Evolutionary conservation across 768 basidiomycete species (phyloP).

Genomic region (Leccinum disarticulatum): DNA sequence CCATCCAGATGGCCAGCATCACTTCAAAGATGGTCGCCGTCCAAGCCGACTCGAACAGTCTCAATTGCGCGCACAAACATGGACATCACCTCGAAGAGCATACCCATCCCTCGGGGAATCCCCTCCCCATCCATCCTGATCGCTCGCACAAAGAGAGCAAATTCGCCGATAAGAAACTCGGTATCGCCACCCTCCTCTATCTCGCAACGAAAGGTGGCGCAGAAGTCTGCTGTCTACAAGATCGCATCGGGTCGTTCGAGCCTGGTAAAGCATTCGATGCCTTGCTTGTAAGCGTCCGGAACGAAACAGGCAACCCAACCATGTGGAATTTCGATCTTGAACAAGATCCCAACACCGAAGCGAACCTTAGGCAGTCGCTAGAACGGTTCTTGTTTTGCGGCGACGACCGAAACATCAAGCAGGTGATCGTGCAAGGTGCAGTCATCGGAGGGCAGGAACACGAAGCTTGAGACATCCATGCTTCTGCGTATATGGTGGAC

Average conservation of each 20-base stretch:
- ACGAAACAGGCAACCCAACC: slow-evolving; percentile 52
- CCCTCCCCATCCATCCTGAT: neutral
- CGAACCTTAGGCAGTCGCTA: slow-evolving; percentile 53
- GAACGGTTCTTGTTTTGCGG: slow-evolving; percentile 87
- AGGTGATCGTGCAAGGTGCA: slow-evolving; percentile 82
- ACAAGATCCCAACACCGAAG: slow-evolving; percentile 32
- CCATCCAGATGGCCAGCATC: slow-evolving; percentile 73
- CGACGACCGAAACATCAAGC: slow-evolving; percentile 79
- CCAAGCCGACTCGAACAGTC: slow-evolving; percentile 31
- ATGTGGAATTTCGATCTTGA: slow-evolving; percentile 49
- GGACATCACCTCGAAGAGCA: neutral
- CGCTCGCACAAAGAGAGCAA: slow-evolving; percentile 7
- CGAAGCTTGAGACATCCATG: slow-evolving; percentile 9
- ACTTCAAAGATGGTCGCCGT: slow-evolving; percentile 76
- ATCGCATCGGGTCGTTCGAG: slow-evolving; percentile 72
- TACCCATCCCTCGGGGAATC: neutral
- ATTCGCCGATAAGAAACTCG: slow-evolving; percentile 63
- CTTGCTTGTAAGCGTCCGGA: slow-evolving; percentile 61
- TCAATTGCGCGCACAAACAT: neutral
- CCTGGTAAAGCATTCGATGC: slow-evolving; percentile 91
- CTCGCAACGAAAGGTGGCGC: slow-evolving; percentile 94
- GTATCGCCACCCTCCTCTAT: slow-evolving; percentile 76
- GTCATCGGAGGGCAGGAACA: slow-evolving; percentile 68
- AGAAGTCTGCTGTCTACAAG: slow-evolving; percentile 68
- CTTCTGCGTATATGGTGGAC: slow-evolving; percentile 8